Evolutionary conservation across 257 asterid genomes (phyloP), one percentile per base, ranked within the genome.

Genomic region (Przewalskia tangutica): DNA sequence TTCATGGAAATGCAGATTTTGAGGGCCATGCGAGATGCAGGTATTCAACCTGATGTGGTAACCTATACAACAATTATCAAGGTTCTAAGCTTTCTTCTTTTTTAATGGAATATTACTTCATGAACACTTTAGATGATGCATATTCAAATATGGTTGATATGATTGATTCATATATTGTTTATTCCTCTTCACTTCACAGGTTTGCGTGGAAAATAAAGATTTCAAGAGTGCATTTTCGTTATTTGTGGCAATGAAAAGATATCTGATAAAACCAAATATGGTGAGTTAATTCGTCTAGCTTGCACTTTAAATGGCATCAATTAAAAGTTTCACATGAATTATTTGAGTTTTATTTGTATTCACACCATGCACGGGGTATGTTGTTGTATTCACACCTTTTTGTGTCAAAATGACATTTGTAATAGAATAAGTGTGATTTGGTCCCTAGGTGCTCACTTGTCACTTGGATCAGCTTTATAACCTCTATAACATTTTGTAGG

Each of bases 31-130:
- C 94, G 77, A 77, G 95, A 92, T 70, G 87, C 89, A 85, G 98
- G 97, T 80, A 84, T 90, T 89, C 95, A 90, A 85, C 99, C 98
- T 84, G 97, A 95, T 87, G 97, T 93, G 60, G 85, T 95, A 80
- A 83, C 99, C 14, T 95, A 92, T 70, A 93, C 99, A 81, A 94
- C 98, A 44, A 95, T 97, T 81, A 92, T 95, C 86, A 95, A 92
- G 97, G 99, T 95, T 66, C 63, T 67, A 70, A 64, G 71, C 80
- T 70, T 82, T 48, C 66, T 85, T 71, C 81, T 80, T 75, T 81
- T 50, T 34, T 76, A 6, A 2, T 23, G 34, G 59, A 73, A 83
- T 54, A 16, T 32, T 70, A 73, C 56, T 51, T 80, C 59, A 18
- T 77, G 66, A 32, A 16, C 46, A 46, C 14, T 32, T 83, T 53